Conservation (phyloP, 805 yeast genomes). For the Trichomonascus vanleenenianus region DNA sequence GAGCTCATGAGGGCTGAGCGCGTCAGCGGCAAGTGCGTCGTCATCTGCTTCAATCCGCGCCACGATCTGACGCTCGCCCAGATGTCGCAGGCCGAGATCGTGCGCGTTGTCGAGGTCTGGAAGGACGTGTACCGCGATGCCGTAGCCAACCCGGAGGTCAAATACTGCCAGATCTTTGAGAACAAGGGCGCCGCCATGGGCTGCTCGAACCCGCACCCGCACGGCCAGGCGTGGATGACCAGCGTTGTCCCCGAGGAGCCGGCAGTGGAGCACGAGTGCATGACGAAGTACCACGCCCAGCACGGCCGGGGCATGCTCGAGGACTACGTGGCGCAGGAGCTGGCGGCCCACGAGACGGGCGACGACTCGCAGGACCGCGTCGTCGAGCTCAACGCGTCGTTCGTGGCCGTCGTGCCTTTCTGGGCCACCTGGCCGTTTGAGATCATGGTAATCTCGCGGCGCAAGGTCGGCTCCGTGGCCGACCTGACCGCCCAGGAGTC, state of each 20-base stretch:
- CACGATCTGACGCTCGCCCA: conserved; percentile 61
- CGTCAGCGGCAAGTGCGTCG: conserved; percentile 61
- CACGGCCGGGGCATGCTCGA: conserved; percentile 46
- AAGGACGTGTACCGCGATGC: conserved; percentile 41
- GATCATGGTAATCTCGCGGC: conserved; percentile 53
- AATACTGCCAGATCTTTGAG: conserved; percentile 64
- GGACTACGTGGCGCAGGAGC: conserved; percentile 54
- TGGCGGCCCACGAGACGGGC: conserved; percentile 30
- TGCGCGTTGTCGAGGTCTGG: conserved; percentile 54
- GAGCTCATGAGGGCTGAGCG: conserved; percentile 47
- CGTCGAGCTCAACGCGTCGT: conserved; percentile 53
- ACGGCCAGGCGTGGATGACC: conserved; percentile 75
- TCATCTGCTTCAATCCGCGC: conserved; percentile 64
- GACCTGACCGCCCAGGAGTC: conserved; percentile 42
- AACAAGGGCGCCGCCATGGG: conserved; percentile 79
- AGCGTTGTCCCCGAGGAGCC: conserved; percentile 62
- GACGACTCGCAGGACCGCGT: conserved; percentile 35
- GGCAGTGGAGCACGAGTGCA: conserved; percentile 44
- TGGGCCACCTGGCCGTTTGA: conserved; percentile 86
- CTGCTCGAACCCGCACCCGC: conserved; percentile 76
- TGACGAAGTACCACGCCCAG: conserved; percentile 39
- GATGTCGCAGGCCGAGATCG: conserved; percentile 41
- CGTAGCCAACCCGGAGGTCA: conserved; percentile 34
- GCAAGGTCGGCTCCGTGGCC: conserved; percentile 42
- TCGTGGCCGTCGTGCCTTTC: conserved; percentile 64